Evolutionary conservation across 2,329 filamentous ascomycete species (phyloP), one percentile per base, ranked within the genome.

Genomic region (Furcasterigmium sp.): DNA sequence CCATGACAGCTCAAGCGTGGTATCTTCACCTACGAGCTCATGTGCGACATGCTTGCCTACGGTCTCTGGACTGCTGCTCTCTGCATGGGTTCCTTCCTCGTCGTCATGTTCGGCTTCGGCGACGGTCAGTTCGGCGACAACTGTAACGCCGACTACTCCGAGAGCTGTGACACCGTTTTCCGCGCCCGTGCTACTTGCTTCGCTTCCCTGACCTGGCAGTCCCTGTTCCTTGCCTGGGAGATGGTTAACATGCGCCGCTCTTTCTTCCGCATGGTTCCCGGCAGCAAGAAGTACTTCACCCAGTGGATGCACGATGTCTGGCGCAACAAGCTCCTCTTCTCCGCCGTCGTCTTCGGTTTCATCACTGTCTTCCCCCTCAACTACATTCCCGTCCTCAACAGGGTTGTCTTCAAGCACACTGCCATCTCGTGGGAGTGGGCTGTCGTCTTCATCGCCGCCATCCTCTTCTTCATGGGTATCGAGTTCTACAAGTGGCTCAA

Each of bases 141-240:
- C 46, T 86, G 83, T 60, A 86, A 86, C 63, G 69, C 75, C 35
- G 51, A 54, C 0, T 80, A 80, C 56, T 68, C 62, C 11, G 53
- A 63, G 0, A 59, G 59, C 7, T 86, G 82, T 56, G 70, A 76
- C 32, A 70, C 73, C 0, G 78, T 85, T 5, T 86, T 82, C 70
- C 78, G 80, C 14, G 84, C 84, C 1, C 80, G 85, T 7, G 82
- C 82, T 0, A 86, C 84, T 1, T 84, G 80, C 6, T 88, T 88
- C 57, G 82, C 82, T 15, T 84, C 77, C 49, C 67, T 88, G 43
- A 87, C 84, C 2, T 88, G 84, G 84, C 84, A 82, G 45, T 82
- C 83, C 0, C 73, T 87, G 19, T 85, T 88, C 67, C 72, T 87
- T 9, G 85, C 84, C 0, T 88, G 84, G 85, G 83, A 88, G 55